phyloP scores from a whole-genome alignment of 2,329 filamentous ascomycete species.

The Hansfordia pulvinata region DNA sequence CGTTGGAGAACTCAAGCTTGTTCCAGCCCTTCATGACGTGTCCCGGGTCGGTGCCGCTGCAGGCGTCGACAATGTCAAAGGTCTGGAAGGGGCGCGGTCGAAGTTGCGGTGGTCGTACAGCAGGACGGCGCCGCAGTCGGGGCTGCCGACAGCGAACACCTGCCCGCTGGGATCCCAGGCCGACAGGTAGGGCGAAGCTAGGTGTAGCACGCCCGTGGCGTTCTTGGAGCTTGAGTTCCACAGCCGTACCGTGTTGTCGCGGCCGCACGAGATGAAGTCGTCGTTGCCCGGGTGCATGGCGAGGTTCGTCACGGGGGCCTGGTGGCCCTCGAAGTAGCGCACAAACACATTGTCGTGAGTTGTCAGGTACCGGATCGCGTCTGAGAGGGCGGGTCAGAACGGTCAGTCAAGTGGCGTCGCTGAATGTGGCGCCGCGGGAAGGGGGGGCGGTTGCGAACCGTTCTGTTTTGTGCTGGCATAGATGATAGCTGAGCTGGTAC shows the following conservation, averaged over 20 bases:
- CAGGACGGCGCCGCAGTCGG: slow-evolving; percentile 63
- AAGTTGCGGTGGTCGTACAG: slow-evolving; percentile 92
- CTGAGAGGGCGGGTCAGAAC: slow-evolving; percentile 24
- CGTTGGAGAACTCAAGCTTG: slow-evolving; percentile 88
- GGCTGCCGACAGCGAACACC: slow-evolving; percentile 81
- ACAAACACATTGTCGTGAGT: slow-evolving; percentile 96
- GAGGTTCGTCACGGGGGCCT: slow-evolving; percentile 69
- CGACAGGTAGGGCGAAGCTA: slow-evolving; percentile 69
- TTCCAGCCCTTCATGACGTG: slow-evolving; percentile 65
- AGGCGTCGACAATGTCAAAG: slow-evolving; percentile 61
- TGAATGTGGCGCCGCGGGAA: no score
- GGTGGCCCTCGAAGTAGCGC: slow-evolving; percentile 89
- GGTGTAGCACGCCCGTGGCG: slow-evolving; percentile 65
- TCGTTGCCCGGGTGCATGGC: slow-evolving; percentile 76
- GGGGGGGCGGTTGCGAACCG: slow-evolving; percentile 29
- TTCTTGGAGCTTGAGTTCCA: slow-evolving; percentile 81
- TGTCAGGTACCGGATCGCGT: slow-evolving; percentile 74
- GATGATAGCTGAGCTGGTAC: slow-evolving; percentile 79
- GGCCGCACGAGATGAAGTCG: slow-evolving; percentile 81
- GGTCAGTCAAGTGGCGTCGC: no score
- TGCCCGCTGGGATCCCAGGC: slow-evolving; percentile 87
- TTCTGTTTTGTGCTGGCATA: slow-evolving; percentile 96
- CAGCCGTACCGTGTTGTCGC: slow-evolving; percentile 80
- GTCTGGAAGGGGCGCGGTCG: slow-evolving; percentile 75
- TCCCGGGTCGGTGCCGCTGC: slow-evolving; percentile 33